Base-by-base conservation (phyloP, 257 asterid genomes). In the Solanum rostratum region DNA sequence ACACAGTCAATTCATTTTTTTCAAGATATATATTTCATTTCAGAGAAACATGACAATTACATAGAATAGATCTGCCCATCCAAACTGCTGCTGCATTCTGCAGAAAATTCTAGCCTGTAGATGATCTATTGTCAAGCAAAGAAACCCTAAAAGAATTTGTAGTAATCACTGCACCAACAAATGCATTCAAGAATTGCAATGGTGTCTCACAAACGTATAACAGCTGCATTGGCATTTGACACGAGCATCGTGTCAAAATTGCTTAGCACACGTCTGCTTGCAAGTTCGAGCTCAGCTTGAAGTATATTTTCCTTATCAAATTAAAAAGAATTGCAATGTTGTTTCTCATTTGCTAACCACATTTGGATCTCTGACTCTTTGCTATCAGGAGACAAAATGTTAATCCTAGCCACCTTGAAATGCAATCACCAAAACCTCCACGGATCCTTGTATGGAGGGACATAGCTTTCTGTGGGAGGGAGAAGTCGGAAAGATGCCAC, bases 361-460 rank as follows among this genome's bases (percentile, higher is more conserved):
- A 76, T 50, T 76, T 76, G 62, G 62, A 76, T 76, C 81, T 74
- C 45, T 49, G 41, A 46, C 82, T 76, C 59, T 29, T 27, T 27
- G 60, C 82, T 76, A 76, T 76, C 62, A 14, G 43, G 81, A 69
- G 60, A 74, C 81, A 76, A 49, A 27, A 27, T 50, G n/a, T 1
- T 78, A 4, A 78, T 68, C 80, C 85, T 46, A 29, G 15, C 79
- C 55, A 82, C 65, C 52, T 9, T 19, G 53, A 66, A 49, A 66
- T 49, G 18, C 63, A 52, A 54, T 85, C 88, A 85, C 88, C 85
- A 81, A 91, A 96, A 94, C 88, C 99, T 94, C 98, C 98, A 94
- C 2, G 99, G 98, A 84, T 96, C 99, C 91, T 93, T 92, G 88
- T 84, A 94, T 7, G 99, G 99, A 74, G 98, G 99, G 62, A 97